These are phyloP conservation scores for Urtica urens DNA, from an alignment of 306 rosid genomes.

Conservation along the genomic window DNA sequence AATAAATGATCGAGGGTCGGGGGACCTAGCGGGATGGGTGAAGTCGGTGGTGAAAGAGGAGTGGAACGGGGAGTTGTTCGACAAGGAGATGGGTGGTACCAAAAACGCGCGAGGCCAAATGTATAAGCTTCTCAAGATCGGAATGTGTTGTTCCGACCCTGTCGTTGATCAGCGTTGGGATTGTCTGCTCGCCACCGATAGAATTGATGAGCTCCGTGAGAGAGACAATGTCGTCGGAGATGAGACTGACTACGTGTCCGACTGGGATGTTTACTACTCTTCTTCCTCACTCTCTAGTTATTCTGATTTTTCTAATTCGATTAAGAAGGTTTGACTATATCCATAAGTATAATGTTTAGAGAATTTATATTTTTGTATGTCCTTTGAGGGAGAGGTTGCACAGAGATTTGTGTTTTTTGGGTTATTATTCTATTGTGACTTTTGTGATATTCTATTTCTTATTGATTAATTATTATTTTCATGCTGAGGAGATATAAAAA, in stretches of 20 bases:
- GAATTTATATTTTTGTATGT: too few relatives aligned
- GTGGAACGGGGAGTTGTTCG: slow-evolving; percentile 68
- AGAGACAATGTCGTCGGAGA: slow-evolving; percentile 39
- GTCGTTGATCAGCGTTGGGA: slow-evolving; percentile 37
- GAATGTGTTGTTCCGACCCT: slow-evolving; percentile 56
- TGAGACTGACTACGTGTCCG: slow-evolving; percentile 31
- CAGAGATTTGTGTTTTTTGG: too few relatives aligned
- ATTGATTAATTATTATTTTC: too few relatives aligned
- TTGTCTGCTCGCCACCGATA: slow-evolving; percentile 45
- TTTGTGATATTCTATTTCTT: too few relatives aligned
- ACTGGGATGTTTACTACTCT: slow-evolving; percentile 29
- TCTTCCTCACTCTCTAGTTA: slow-evolving; percentile 37
- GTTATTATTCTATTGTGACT: too few relatives aligned
- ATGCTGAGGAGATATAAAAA: too few relatives aligned
- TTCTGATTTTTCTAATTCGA: slow-evolving; percentile 47
- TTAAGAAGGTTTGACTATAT: too few relatives aligned
- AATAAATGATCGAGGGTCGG: slow-evolving; percentile 25
- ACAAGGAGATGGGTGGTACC: slow-evolving; percentile 29
- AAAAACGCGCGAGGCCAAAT: slow-evolving; percentile 35
- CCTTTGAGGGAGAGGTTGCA: too few relatives aligned
- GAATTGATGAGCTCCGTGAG: slow-evolving; percentile 52
- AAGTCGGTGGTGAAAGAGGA: slow-evolving; percentile 52
- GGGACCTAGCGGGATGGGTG: slow-evolving; percentile 59
- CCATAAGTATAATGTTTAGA: too few relatives aligned
- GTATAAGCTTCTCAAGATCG: slow-evolving; percentile 59